phyloP scores from a whole-genome alignment of 2,329 filamentous ascomycete genomes.

The Aspergillus costaricaensis region DNA sequence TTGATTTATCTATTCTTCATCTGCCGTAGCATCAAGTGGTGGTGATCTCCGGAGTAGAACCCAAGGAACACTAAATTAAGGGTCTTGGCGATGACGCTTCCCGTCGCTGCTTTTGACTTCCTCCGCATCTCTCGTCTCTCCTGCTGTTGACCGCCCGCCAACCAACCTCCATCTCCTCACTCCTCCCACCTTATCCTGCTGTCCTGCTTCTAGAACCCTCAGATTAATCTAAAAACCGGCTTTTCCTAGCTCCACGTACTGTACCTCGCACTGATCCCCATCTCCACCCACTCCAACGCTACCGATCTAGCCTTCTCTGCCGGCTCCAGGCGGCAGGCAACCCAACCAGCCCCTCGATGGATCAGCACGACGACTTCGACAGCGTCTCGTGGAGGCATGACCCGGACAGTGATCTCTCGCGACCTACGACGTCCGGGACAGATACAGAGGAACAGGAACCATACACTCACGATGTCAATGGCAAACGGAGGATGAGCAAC shows the following conservation, averaged over 20 bases:
- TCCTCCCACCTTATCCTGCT: neutral
- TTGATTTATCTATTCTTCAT: neutral
- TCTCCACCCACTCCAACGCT: neutral
- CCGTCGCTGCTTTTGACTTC: neutral
- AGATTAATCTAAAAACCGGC: neutral
- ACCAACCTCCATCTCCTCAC: neutral
- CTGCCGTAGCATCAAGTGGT: neutral
- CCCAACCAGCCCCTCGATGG: slow-evolving; percentile 38
- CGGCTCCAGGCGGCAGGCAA: slow-evolving; percentile 9
- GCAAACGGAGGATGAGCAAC: slow-evolving; percentile 51
- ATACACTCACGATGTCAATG: slow-evolving; percentile 46
- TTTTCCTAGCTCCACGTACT: neutral
- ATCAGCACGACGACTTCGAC: slow-evolving; percentile 70
- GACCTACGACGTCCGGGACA: slow-evolving; percentile 45
- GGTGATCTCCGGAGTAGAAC: too few species aligned
- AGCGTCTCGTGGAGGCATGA: slow-evolving; percentile 77
- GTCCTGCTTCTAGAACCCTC: neutral
- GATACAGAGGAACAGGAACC: slow-evolving; percentile 40
- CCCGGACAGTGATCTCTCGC: slow-evolving; percentile 49
- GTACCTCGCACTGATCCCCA: neutral
- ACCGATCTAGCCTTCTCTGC: neutral
- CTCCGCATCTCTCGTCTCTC: slow-evolving; percentile 14
- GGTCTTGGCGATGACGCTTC: slow-evolving; percentile 24
- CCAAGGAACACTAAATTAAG: too few species aligned
- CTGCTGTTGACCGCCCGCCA: slow-evolving; percentile 1